These are phyloP conservation scores for Leishmania braziliensis DNA, from an alignment of 208 protist genomes.

Conservation along the genomic window DNA sequence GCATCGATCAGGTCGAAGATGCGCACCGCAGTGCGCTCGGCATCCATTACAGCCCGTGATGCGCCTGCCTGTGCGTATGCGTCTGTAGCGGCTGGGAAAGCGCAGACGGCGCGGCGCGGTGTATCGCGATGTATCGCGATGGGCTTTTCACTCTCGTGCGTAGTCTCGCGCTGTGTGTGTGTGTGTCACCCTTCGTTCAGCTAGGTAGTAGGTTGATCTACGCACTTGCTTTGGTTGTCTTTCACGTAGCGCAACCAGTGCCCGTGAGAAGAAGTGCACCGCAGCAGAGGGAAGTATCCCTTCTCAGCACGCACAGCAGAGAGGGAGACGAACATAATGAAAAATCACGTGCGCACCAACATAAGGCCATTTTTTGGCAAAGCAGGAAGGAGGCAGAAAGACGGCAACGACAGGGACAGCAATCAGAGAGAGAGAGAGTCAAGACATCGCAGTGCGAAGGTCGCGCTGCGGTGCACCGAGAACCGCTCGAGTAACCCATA, in stretches of 20 bases:
- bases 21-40: conserved; percentile 49
- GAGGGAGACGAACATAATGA: neutral
- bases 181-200: neutral
- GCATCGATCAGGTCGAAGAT: conserved; percentile 72
- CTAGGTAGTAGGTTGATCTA: neutral
- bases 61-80: conserved; percentile 2
- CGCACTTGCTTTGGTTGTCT: neutral
- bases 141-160: neutral
- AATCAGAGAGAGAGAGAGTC: neutral
- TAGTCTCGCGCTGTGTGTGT: neutral
- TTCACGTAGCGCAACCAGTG: neutral
- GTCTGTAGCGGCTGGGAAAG: neutral
- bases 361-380: neutral
- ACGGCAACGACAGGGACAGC: conserved; percentile 1
- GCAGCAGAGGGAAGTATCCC: neutral
- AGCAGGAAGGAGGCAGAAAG: neutral
- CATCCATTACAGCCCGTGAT: conserved; percentile 29
- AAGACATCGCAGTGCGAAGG: neutral
- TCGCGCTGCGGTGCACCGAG: neutral
- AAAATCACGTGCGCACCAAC: neutral
- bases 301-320: neutral
- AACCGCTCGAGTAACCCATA: neutral
- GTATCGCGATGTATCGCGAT: too few species aligned
- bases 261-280: neutral
- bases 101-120: neutral